These are phyloP conservation scores for Thyridium curvatum DNA, from an alignment of 2,329 filamentous ascomycete species.

Conservation along the genomic window DNA sequence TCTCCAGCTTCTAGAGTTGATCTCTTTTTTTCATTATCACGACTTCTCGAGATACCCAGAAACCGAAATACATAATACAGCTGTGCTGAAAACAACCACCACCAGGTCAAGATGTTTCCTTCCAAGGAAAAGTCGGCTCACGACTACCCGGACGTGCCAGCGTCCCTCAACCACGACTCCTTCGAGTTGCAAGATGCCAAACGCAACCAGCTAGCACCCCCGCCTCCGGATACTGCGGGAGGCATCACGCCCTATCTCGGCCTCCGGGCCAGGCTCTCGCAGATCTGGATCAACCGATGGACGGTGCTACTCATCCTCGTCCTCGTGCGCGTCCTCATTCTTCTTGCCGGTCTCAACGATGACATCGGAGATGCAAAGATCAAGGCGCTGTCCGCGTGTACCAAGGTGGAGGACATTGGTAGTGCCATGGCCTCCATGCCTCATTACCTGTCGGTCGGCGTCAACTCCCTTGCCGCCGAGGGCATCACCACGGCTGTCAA, in stretches of 20 bases:
- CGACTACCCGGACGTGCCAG: conserved; percentile 21
- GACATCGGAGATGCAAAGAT: conserved; percentile 70
- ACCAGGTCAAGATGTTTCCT: conserved; percentile 15
- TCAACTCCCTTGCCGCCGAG: conserved; percentile 77
- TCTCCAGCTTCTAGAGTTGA: no score
- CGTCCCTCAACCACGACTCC: conserved; percentile 19
- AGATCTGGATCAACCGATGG: conserved; percentile 98
- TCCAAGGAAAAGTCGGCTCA: conserved; percentile 14
- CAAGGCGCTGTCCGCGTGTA: conserved; percentile 84
- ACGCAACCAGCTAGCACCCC: conserved; percentile 23
- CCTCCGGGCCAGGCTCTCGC: conserved; percentile 80
- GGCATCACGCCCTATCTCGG: conserved; percentile 87
- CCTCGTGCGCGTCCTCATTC: conserved; percentile 72
- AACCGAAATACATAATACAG: no score
- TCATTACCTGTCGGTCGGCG: conserved; percentile 81
- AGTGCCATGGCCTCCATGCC: conserved; percentile 98
- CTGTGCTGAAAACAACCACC: not conserved
- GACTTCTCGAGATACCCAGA: conserved; percentile 4
- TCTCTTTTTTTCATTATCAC: not conserved
- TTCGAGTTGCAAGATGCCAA: conserved; percentile 28
- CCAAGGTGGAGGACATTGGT: conserved; percentile 84
- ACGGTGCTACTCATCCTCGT: conserved; percentile 84
- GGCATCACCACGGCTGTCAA: conserved; percentile 76
- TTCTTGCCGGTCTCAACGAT: conserved; percentile 64
- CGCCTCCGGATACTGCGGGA: conserved; percentile 50